Base-by-base conservation (phyloP, 2,329 filamentous ascomycete genomes). In the Sporothrix curviconia region DNA sequence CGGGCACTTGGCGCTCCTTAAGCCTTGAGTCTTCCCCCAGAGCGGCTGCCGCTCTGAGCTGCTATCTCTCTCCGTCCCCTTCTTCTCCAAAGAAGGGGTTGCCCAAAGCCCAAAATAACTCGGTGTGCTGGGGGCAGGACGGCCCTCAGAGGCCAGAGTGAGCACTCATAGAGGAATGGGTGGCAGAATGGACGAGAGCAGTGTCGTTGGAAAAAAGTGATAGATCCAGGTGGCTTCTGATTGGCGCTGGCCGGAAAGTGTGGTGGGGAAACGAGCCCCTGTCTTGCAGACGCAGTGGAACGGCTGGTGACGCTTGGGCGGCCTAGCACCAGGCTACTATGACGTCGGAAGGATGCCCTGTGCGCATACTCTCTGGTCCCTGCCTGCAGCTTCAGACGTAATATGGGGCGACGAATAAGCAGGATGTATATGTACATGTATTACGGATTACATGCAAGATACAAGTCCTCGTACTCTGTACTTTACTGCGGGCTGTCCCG, bases 271-370 rank as follows among this genome's bases (percentile, higher is more conserved):
- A 22, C 32, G 30, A 51, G 51, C 37, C 49, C 59, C 51, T 57
- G 57, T 42, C 52, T 40, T 59, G 59, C 57, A 50, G 44, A 30
- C 53, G 59, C 54, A 36, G 57, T 61, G 59, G 56, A 55, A 59
- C 59, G 43, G 39, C 42, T 51, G 40, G 52, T 46, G 40, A 58
- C 46, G 44, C 42, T 53, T 46, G 50, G 50, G 49, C 42, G 37
- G 52, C 52, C 46, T 34, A 55, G 51, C 39, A 52, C 32, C 22
- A 19, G 28, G 17, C 49, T 28, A 54, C 28, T 57, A 59, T 59
- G 58, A 59, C 58, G 58, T 59, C 58, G 58, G 49, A 39, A 49
- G 34, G 43, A 40, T 40, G 54, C 54, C 46, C 22, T 54, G 51
- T 36, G 52, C 52, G 14, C 28, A 44, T 17, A 44, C 28, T 7